A percentile compares a stretch with the other conserved stretches of the same genome.
Conservation (phyloP, 768 basidiomycete genomes). For the Pleurotus tuoliensis region DNA sequence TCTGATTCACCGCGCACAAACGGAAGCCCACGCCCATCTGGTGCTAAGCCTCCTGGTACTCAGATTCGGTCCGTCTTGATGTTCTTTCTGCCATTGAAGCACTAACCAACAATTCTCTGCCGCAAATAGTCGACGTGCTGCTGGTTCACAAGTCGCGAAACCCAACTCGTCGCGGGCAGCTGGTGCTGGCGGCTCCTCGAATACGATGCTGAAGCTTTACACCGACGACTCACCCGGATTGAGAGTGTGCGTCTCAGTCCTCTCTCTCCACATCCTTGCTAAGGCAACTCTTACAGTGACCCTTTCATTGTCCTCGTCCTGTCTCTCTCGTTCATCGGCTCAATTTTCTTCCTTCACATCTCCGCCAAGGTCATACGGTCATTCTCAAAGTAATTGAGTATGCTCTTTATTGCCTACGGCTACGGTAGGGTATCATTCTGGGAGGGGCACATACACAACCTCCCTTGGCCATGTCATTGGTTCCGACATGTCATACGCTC, state of each 20-base stretch:
- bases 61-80: slow-evolving; percentile 65
- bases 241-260: slow-evolving; percentile 75
- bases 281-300: slow-evolving; percentile 50
- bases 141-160: slow-evolving; percentile 55
- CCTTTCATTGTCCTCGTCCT: slow-evolving; percentile 96
- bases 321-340: slow-evolving; percentile 94
- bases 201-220: slow-evolving; percentile 98
- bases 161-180: slow-evolving; percentile 89
- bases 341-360: slow-evolving; percentile 98
- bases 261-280: slow-evolving; percentile 1
- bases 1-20: slow-evolving; percentile 61
- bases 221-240: slow-evolving; percentile 97
- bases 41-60: slow-evolving; percentile 72
- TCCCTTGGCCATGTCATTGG: not conserved
- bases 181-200: slow-evolving; percentile 93
- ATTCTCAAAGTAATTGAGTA: slow-evolving; percentile 67
- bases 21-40: slow-evolving; percentile 32
- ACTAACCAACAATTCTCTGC: not conserved
- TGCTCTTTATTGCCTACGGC: not conserved
- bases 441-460: not conserved
- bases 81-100: not conserved
- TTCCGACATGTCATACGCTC: slow-evolving; percentile 5
- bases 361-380: slow-evolving; percentile 90
- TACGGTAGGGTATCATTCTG: not conserved
- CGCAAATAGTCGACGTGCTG: slow-evolving; percentile 63